Evolutionary conservation across 768 basidiomycete species (phyloP).

Genomic region (Boletus pseudopeckii): DNA sequence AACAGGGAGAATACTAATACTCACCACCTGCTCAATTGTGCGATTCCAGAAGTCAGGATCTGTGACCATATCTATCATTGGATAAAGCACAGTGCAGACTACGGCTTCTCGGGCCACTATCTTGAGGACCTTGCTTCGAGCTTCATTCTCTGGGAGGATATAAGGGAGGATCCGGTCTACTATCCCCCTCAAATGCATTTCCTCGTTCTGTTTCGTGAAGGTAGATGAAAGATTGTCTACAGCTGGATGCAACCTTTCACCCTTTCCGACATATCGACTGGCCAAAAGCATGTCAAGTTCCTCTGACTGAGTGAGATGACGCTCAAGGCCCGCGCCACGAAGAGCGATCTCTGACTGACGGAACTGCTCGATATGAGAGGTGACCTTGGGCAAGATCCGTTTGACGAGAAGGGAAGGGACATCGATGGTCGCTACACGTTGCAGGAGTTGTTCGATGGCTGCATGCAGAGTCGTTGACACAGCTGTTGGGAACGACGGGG

Average conservation of each 20-base stretch:
- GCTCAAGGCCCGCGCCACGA: conserved; percentile 77
- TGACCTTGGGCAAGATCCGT: conserved; percentile 84
- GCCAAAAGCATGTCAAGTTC: conserved; percentile 86
- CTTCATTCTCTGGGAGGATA: conserved; percentile 75
- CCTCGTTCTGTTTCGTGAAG: conserved; percentile 87
- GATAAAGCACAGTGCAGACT: conserved; percentile 77
- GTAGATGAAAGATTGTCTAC: conserved; percentile 85
- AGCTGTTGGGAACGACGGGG: conserved; percentile 83
- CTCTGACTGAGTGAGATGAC: conserved; percentile 83
- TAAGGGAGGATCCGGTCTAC: conserved; percentile 69
- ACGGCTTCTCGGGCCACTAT: conserved; percentile 80
- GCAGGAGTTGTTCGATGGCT: conserved; percentile 54
- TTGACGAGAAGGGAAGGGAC: conserved; percentile 74
- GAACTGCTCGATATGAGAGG: conserved; percentile 85
- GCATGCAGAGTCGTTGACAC: conserved; percentile 74
- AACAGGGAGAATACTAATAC: conserved; percentile 29
- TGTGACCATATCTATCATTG: conserved; percentile 86
- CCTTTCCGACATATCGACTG: conserved; percentile 66
- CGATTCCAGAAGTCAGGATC: conserved; percentile 99
- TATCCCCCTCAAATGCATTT: conserved; percentile 72
- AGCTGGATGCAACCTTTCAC: conserved; percentile 75
- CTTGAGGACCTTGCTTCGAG: conserved; percentile 62
- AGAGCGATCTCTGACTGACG: conserved; percentile 85
- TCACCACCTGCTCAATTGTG: conserved; percentile 85
- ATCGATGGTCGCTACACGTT: conserved; percentile 60